Conservation (phyloP, 2,329 filamentous ascomycete species). For the Pseudocercospora fijiensis region DNA sequence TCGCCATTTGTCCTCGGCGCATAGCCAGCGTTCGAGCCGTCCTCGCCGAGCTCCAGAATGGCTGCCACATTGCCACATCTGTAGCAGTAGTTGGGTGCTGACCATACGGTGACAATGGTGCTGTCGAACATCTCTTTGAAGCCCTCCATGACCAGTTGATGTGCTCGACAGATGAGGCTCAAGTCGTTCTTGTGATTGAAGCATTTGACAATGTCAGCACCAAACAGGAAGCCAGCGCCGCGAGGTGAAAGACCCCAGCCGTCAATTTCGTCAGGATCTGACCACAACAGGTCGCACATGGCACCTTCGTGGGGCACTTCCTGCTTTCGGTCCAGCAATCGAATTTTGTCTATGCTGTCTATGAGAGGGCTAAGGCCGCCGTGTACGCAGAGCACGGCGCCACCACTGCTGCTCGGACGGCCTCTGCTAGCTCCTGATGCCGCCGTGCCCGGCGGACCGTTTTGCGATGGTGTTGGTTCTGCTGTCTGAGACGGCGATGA, state of each 20-base stretch:
- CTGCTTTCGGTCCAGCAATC: conserved; percentile 91
- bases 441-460: conserved; percentile 74
- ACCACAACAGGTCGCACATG: conserved; percentile 99
- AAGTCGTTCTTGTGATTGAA: conserved; percentile 96
- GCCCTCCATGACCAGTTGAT: conserved; percentile 98
- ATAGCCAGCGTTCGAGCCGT: conserved; percentile 58
- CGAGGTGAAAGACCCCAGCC: conserved; percentile 94
- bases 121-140: conserved; percentile 99
- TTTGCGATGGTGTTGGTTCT: conserved; percentile 37
- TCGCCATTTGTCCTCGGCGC: conserved; percentile 66
- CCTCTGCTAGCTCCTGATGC: conserved; percentile 68
- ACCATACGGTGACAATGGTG: conserved; percentile 94
- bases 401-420: conserved; percentile 61
- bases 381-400: conserved; percentile 92
- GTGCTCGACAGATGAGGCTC: conserved; percentile 85
- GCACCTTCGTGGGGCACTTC: conserved; percentile 97
- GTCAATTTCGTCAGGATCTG: conserved; percentile 95
- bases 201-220: conserved; percentile 88
- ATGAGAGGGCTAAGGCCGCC: conserved; percentile 89
- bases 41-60: conserved; percentile 87
- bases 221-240: conserved; percentile 93
- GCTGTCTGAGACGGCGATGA: conserved; percentile 44
- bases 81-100: conserved; percentile 44
- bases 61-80: conserved; percentile 68
- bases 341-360: conserved; percentile 92